Evolutionary conservation across 1,284 basidiomycete species (phyloP).

Genomic region (Blastosporella zonata): DNA sequence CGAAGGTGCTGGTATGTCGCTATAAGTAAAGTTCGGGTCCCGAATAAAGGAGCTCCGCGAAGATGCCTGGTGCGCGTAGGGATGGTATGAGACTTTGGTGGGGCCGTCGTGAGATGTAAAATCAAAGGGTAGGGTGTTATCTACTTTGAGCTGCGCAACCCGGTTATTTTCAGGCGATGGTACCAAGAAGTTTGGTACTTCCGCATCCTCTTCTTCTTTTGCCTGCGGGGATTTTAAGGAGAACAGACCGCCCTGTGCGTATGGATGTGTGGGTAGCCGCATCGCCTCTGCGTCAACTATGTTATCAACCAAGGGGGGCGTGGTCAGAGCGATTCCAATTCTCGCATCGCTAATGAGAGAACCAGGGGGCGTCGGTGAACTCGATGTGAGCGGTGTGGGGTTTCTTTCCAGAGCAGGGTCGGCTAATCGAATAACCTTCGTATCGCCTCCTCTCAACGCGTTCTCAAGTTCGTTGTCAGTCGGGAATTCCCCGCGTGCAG

Average conservation of each 20-base stretch:
- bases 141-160: constrained; percentile 20
- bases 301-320: constrained; percentile 45
- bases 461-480: constrained; percentile 41
- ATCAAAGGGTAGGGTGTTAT: constrained; percentile 25
- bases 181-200: not conserved
- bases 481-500: constrained; percentile 25
- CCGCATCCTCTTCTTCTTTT: not conserved
- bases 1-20: constrained; percentile 36
- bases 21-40: constrained; percentile 27
- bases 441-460: constrained; percentile 39
- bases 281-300: constrained; percentile 33
- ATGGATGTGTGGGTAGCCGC: constrained; percentile 45
- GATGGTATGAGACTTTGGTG: constrained; percentile 36
- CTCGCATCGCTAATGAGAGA: constrained; percentile 30
- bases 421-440: constrained; percentile 40
- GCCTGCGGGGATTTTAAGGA: not conserved
- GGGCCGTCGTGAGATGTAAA: constrained; percentile 47
- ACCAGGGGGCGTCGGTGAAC: constrained; percentile 30
- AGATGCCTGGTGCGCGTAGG: constrained; percentile 18
- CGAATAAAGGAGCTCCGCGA: constrained; percentile 26
- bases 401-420: constrained; percentile 31
- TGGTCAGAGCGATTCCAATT: constrained; percentile 68
- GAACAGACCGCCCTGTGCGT: constrained; percentile 47
- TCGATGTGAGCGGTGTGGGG: constrained; percentile 12
- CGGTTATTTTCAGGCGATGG: constrained; percentile 39